Percentiles rank a stretch among this genome's conserved stretches.
phyloP scores from a whole-genome alignment of 78 protist genomes.

The Monocercomonoides exilis region DNA sequence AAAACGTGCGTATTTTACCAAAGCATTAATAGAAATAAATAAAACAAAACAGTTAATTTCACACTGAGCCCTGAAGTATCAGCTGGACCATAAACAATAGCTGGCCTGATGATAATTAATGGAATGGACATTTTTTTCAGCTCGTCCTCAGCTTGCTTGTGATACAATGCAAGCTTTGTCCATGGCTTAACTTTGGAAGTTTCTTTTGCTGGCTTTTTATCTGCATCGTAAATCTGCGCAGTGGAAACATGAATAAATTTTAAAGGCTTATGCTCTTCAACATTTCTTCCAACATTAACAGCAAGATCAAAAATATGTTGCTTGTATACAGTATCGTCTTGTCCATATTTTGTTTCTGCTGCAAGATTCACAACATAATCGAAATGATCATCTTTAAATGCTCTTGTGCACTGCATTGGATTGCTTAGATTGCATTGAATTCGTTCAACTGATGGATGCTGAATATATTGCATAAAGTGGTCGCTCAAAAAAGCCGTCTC shows the following conservation, averaged over 20 bases:
- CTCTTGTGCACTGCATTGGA: neutral
- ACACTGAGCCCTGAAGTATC: constrained; percentile 74
- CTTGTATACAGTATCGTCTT: constrained; percentile 59
- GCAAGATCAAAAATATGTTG: constrained; percentile 46
- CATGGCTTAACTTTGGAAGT: constrained; percentile 59
- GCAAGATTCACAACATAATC: constrained; percentile 76
- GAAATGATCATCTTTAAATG: constrained; percentile 43
- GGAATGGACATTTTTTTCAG: constrained; percentile 23
- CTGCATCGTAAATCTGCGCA: constrained; percentile 66
- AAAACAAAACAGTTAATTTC: neutral
- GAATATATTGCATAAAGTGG: constrained; percentile 41
- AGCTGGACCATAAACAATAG: constrained; percentile 85
- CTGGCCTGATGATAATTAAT: constrained; percentile 71
- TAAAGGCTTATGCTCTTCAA: constrained; percentile 45
- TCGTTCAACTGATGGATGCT: constrained; percentile 48
- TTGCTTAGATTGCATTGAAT: constrained; percentile 62
- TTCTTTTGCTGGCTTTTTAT: constrained; percentile 57
- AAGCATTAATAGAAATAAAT: neutral
- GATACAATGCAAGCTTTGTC: constrained; percentile 56
- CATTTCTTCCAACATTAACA: constrained; percentile 41
- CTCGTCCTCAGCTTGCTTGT: constrained; percentile 64
- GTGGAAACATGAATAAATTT: constrained; percentile 78
- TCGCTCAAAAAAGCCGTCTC: constrained; percentile 53
- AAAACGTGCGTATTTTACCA: neutral
- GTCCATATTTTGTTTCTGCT: constrained; percentile 76